These are phyloP conservation scores for Ogataea thermomethanolica DNA, from an alignment of 805 yeast species.

Conservation along the genomic window DNA sequence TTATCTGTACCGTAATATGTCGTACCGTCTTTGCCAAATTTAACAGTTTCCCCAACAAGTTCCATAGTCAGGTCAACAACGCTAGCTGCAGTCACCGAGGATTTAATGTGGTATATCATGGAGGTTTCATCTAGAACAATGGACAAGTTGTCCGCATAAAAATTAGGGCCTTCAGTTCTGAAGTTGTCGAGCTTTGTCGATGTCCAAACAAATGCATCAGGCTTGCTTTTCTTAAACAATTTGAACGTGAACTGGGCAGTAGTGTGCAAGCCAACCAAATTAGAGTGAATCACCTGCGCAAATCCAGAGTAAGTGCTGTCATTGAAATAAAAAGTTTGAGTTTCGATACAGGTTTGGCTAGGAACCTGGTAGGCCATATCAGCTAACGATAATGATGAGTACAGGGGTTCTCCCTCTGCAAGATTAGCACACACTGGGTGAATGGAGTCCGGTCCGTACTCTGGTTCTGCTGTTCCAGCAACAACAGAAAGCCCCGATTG, in stretches of 20 bases:
- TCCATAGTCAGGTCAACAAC: slow-evolving; percentile 64
- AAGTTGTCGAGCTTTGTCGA: slow-evolving; percentile 85
- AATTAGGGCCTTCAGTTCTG: slow-evolving; percentile 62
- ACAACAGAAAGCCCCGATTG: slow-evolving; percentile 66
- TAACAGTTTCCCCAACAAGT: slow-evolving; percentile 71
- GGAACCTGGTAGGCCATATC: slow-evolving; percentile 81
- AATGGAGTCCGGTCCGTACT: slow-evolving; percentile 89
- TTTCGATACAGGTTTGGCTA: slow-evolving; percentile 84
- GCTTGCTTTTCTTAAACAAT: slow-evolving; percentile 53
- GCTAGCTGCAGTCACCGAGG: slow-evolving; percentile 66
- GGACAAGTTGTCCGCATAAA: slow-evolving; percentile 70
- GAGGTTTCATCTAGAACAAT: slow-evolving; percentile 55
- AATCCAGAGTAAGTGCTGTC: slow-evolving; percentile 70
- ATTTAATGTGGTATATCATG: slow-evolving; percentile 49
- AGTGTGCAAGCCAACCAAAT: slow-evolving; percentile 79
- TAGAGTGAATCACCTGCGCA: slow-evolving; percentile 93
- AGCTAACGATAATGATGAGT: slow-evolving; percentile 50
- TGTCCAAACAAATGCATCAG: slow-evolving; percentile 73
- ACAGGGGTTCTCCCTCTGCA: slow-evolving; percentile 55
- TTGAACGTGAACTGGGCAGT: slow-evolving; percentile 95
- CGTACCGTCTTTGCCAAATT: slow-evolving; percentile 84
- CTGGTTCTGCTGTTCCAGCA: slow-evolving; percentile 97
- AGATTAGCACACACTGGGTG: slow-evolving; percentile 64
- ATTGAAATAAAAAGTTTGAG: slow-evolving; percentile 86
- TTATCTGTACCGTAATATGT: slow-evolving; percentile 84